These are phyloP conservation scores for Collybia mongolica DNA, from an alignment of 768 basidiomycete species.

Conservation along the genomic window DNA sequence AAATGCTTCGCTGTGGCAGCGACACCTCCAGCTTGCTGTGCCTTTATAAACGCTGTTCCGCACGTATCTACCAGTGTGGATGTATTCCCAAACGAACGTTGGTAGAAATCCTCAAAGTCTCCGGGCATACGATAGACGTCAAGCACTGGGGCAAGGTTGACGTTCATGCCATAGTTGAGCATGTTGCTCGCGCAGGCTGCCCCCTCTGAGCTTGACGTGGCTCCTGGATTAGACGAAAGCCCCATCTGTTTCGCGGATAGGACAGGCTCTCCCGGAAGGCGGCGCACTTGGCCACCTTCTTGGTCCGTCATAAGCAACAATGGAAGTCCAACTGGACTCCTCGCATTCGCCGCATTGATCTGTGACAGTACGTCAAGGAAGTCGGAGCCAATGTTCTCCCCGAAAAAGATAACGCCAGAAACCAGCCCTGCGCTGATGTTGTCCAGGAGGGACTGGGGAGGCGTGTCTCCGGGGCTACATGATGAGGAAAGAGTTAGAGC, in stretches of 20 bases:
- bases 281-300: constrained; percentile 14
- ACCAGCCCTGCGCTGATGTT: constrained; percentile 12
- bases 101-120: constrained; percentile 10
- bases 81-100: constrained; percentile 14
- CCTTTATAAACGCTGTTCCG: constrained; percentile 9
- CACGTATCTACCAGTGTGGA: constrained; percentile 6
- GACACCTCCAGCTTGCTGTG: constrained; percentile 12
- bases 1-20: constrained; percentile 14
- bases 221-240: neutral
- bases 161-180: constrained; percentile 12
- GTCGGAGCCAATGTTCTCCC: constrained; percentile 10
- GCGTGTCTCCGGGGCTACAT: constrained; percentile 4
- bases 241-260: constrained; percentile 14
- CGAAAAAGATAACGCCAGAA: constrained; percentile 14
- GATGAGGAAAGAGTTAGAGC: too few relatives aligned
- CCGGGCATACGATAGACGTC: constrained; percentile 14
- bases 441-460: constrained; percentile 9
- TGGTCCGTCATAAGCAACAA: constrained; percentile 16
- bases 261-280: constrained; percentile 12
- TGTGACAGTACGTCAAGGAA: constrained; percentile 9
- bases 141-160: constrained; percentile 15
- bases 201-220: constrained; percentile 8
- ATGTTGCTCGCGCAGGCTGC: constrained; percentile 10
- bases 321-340: constrained; percentile 8
- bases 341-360: constrained; percentile 12